Evolutionary conservation across 2,329 filamentous ascomycete genomes (phyloP).

Genomic region (Magnaporthiopsis poae): DNA sequence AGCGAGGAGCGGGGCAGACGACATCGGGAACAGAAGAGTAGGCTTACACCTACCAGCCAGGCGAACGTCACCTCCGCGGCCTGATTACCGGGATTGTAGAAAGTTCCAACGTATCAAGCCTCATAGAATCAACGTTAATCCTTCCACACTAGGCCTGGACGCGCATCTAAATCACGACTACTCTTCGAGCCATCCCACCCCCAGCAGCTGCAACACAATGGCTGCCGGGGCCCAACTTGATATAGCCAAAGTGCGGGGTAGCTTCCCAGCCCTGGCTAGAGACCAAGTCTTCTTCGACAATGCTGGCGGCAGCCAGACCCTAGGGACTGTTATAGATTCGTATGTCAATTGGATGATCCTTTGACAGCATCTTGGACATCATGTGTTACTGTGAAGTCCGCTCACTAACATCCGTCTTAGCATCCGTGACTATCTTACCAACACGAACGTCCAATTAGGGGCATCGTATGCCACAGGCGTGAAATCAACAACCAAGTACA

Average conservation of each 20-base stretch:
- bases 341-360: conserved; percentile 26
- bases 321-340: conserved; percentile 58
- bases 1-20: background rate
- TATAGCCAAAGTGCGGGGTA: conserved; percentile 43
- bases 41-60: background rate
- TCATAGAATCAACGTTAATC: background rate
- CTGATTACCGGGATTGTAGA: background rate
- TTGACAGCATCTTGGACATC: background rate
- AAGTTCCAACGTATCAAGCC: background rate
- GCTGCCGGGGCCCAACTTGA: conserved; percentile 28
- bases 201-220: background rate
- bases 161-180: background rate
- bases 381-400: background rate
- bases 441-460: conserved; percentile 66
- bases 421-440: conserved; percentile 55
- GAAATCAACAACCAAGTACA: conserved; percentile 49
- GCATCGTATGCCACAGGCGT: conserved; percentile 55
- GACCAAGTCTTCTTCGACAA: conserved; percentile 68
- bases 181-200: background rate
- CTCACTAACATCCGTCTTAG: conserved; percentile 26
- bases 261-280: conserved; percentile 57
- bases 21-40: background rate
- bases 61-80: background rate
- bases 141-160: background rate
- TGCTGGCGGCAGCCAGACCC: conserved; percentile 63